Percentiles rank a stretch among this genome's conserved stretches.
Evolutionary conservation across 2,329 filamentous ascomycete species (phyloP).

Genomic region (Sporothrix variecibatus): DNA sequence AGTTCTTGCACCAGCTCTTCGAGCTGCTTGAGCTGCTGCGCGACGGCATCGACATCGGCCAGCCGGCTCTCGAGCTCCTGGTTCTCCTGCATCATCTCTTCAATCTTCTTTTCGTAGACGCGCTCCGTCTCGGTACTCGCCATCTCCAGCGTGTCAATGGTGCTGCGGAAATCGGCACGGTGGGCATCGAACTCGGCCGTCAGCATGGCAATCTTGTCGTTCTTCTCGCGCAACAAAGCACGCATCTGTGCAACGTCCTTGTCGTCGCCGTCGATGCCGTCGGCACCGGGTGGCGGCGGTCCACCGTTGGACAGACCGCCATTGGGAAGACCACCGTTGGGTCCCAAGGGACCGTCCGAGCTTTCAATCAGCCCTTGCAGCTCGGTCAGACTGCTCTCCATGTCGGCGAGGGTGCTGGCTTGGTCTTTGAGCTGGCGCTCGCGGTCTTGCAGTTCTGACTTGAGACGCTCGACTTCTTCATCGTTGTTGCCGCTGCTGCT

Average conservation of each 20-base stretch:
- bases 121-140: conserved; percentile 93
- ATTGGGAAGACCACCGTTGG: conserved; percentile 32
- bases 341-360: conserved; percentile 44
- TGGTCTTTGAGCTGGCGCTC: conserved; percentile 90
- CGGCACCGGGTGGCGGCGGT: conserved; percentile 31
- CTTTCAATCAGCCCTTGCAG: conserved; percentile 68
- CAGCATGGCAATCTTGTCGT: conserved; percentile 91
- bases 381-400: conserved; percentile 86
- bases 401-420: conserved; percentile 76
- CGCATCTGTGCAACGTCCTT: conserved; percentile 66
- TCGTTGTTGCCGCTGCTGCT: conserved; percentile 67
- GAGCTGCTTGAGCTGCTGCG: conserved; percentile 87
- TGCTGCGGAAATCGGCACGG: conserved; percentile 92
- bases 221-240: conserved; percentile 86
- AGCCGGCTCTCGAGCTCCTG: conserved; percentile 78
- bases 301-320: conserved; percentile 38
- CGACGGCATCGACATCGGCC: conserved; percentile 89
- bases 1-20: conserved; percentile 96
- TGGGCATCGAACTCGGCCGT: conserved; percentile 95
- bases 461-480: conserved; percentile 73
- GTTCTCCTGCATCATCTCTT: conserved; percentile 80
- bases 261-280: conserved; percentile 46
- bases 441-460: conserved; percentile 74
- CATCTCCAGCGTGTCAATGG: conserved; percentile 93
- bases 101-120: conserved; percentile 92